Evolutionary conservation across 768 basidiomycete genomes (phyloP).

Genomic region (Myochromella boudieri): DNA sequence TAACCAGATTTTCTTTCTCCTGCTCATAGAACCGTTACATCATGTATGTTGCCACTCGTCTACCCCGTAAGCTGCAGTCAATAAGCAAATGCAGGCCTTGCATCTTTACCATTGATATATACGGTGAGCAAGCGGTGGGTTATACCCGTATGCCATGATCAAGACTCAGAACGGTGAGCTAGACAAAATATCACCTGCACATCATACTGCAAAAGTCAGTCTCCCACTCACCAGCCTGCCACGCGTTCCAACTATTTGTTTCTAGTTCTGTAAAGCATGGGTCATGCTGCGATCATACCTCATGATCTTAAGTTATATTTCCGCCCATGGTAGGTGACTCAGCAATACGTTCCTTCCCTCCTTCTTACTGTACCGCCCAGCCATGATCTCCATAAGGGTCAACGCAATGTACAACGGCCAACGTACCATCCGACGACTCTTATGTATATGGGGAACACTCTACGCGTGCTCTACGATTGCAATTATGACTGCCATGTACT

Average conservation of each 20-base stretch:
- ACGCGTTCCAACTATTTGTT: background rate
- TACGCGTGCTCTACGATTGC: conserved; percentile 7
- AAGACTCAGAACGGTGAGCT: background rate
- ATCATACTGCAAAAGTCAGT: background rate
- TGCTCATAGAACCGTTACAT: conserved; percentile 16
- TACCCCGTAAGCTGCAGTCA: background rate
- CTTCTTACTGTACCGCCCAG: background rate
- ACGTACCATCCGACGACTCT: background rate
- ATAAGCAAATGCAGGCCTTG: background rate
- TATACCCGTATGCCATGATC: background rate
- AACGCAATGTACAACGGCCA: conserved; percentile 8
- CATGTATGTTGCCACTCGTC: background rate
- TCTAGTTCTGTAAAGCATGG: conserved; percentile 15
- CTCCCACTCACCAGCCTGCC: too few species aligned
- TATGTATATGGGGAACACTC: conserved; percentile 8
- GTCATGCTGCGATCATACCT: conserved; percentile 11
- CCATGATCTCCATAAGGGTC: conserved; percentile 12
- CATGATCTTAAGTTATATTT: conserved; percentile 9
- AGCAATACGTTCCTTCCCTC: background rate
- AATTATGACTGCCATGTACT: conserved; percentile 2
- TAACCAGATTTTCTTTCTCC: background rate
- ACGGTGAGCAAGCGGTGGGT: conserved; percentile 6
- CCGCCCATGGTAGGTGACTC: conserved; percentile 5
- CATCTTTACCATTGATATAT: conserved; percentile 6
- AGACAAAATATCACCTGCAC: conserved; percentile 4